phyloP scores from a whole-genome alignment of 495 filamentous ascomycete species.

The Apodospora peruviana region DNA sequence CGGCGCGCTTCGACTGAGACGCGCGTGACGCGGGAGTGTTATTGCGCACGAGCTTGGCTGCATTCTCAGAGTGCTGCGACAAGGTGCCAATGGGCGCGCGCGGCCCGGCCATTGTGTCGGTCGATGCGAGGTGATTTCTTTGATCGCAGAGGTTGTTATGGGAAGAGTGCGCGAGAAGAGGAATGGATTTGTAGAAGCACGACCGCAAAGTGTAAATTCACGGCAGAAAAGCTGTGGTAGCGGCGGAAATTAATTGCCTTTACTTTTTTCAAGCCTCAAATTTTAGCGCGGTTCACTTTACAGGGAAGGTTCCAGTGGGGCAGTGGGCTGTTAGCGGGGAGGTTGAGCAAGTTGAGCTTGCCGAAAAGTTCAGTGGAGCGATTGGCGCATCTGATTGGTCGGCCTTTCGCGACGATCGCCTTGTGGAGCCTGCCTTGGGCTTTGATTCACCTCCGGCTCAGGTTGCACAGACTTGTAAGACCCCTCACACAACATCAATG shows the following conservation, averaged over 20 bases:
- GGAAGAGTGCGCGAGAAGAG: too few species aligned
- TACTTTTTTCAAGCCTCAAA: too few species aligned
- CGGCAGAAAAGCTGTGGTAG: too few species aligned
- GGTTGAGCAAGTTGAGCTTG: too few species aligned
- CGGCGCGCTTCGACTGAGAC: slow-evolving; percentile 12
- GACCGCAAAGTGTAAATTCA: too few species aligned
- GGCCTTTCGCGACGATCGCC: background rate
- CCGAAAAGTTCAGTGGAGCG: background rate
- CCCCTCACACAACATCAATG: too few species aligned
- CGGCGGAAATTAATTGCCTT: too few species aligned
- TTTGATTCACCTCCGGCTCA: too few species aligned
- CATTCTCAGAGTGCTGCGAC: slow-evolving; percentile 21
- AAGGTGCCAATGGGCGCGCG: slow-evolving; percentile 27
- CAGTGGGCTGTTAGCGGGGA: background rate
- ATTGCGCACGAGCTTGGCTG: slow-evolving; percentile 20
- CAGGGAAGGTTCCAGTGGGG: background rate
- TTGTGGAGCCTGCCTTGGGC: too few species aligned
- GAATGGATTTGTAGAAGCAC: too few species aligned
- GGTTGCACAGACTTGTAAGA: too few species aligned
- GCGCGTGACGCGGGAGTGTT: slow-evolving; percentile 13
- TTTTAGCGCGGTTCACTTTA: too few species aligned
- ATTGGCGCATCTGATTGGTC: slow-evolving; percentile 9
- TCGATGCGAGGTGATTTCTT: background rate
- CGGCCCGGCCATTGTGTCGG: slow-evolving; percentile 27
- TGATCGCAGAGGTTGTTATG: background rate